Percentiles rank a stretch among this genome's conserved stretches.
phyloP scores from a whole-genome alignment of 1,139 yeast genomes.

The Hansenula sp. region DNA sequence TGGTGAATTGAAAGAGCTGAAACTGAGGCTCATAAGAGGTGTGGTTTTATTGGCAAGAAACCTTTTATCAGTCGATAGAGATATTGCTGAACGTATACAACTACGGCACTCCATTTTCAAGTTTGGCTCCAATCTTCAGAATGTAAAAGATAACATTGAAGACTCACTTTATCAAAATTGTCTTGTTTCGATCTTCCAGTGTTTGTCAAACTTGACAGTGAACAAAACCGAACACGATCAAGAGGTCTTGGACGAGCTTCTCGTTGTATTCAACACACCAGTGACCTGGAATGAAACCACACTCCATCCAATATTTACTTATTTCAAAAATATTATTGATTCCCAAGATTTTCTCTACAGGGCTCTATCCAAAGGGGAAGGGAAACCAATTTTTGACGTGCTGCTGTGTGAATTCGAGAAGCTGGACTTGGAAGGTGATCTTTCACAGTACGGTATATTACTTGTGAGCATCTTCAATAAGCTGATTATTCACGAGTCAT shows the following conservation, averaged over 20 bases:
- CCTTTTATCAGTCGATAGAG: conserved; percentile 27
- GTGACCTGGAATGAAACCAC: conserved; percentile 5
- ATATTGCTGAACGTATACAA: conserved; percentile 19
- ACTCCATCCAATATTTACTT: conserved; percentile 9
- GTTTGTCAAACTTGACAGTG: conserved; percentile 15
- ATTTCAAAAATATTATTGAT: conserved; percentile 10
- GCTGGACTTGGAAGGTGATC: conserved; percentile 16
- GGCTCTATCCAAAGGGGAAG: conserved; percentile 16
- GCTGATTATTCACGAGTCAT: conserved; percentile 32
- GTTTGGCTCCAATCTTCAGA: conserved; percentile 3
- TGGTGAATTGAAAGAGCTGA: conserved; percentile 8
- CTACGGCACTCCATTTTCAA: conserved; percentile 12
- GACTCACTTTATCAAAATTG: neutral
- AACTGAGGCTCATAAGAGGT: conserved; percentile 27
- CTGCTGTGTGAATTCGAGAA: conserved; percentile 16
- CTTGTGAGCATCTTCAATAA: conserved; percentile 17
- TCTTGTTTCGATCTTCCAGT: conserved; percentile 9
- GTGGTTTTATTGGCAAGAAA: conserved; percentile 31
- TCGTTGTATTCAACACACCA: conserved; percentile 2
- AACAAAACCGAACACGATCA: conserved; percentile 5
- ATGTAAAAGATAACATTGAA: conserved; percentile 16
- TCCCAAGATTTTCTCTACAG: conserved; percentile 11
- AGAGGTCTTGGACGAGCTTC: conserved; percentile 7
- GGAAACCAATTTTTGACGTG: conserved; percentile 7
- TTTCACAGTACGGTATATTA: conserved; percentile 9